A percentile compares a stretch with the other conserved stretches of the same genome.
phyloP scores from a whole-genome alignment of 1,139 yeast genomes.

The Taphrina flavorubra region DNA sequence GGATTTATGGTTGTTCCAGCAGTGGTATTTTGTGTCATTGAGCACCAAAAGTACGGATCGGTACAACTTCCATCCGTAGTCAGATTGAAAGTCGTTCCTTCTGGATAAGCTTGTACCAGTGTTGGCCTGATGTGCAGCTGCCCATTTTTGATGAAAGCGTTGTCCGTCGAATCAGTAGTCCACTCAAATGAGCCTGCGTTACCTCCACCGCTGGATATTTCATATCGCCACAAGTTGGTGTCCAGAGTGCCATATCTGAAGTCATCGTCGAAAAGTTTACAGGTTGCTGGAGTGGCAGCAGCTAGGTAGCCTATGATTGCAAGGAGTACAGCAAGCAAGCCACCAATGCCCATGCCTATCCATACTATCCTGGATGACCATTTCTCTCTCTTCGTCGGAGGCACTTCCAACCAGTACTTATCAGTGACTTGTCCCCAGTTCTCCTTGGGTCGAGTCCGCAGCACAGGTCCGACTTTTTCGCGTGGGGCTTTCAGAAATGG shows the following conservation, averaged over 20 bases:
- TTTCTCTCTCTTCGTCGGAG: slow-evolving; percentile 24
- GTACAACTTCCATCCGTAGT: slow-evolving; percentile 44
- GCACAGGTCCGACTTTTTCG: slow-evolving; percentile 37
- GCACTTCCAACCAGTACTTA: slow-evolving; percentile 29
- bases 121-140: slow-evolving; percentile 45
- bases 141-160: slow-evolving; percentile 44
- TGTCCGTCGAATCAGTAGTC: slow-evolving; percentile 42
- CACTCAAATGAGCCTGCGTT: slow-evolving; percentile 45
- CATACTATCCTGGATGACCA: slow-evolving; percentile 26
- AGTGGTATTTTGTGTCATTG: slow-evolving; percentile 42
- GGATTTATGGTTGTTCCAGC: slow-evolving; percentile 44
- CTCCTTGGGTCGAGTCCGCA: slow-evolving; percentile 20
- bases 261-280: slow-evolving; percentile 43
- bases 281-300: slow-evolving; percentile 28
- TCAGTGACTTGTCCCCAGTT: slow-evolving; percentile 35
- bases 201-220: slow-evolving; percentile 44
- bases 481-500: slow-evolving; percentile 19
- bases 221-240: slow-evolving; percentile 41
- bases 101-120: slow-evolving; percentile 42
- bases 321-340: slow-evolving; percentile 11
- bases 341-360: slow-evolving; percentile 25
- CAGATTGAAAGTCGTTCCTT: slow-evolving; percentile 44
- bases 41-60: slow-evolving; percentile 38
- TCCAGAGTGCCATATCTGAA: slow-evolving; percentile 41
- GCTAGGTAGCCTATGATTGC: slow-evolving; percentile 31